Base-by-base conservation (phyloP, 169 alveolate genomes). In the Theileria orientalis region DNA sequence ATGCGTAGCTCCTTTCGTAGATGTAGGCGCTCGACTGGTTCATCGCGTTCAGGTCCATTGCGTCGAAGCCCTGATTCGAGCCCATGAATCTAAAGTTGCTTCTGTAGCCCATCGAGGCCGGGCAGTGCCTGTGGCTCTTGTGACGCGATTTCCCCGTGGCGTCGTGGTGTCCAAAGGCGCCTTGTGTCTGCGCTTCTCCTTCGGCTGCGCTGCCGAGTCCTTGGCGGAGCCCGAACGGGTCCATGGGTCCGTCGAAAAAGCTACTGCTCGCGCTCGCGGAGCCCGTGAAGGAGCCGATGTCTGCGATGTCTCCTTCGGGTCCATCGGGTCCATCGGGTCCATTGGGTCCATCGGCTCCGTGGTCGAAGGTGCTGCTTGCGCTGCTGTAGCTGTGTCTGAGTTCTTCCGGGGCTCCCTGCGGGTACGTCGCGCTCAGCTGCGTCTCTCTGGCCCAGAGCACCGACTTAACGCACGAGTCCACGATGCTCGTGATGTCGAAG, bases 401-500 rank as follows among this genome's bases (percentile, higher is more conserved):
- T 16, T 42, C 52, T 16, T 42, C 52, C 13, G 52, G 23, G 13
- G 13, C 52, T 42, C 16, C 23, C 16, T 16, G 23, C 52, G 16
- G 52, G 52, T 13, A 42, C 52, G 52, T 42, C 16, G 13, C 52
- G 13, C 23, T 13, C 23, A 42, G 16, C 23, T 13, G 13, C 52
- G 16, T 42, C 23, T 14, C 16, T 14, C 67, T 57, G 40, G 74
- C 83, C 75, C 83, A 78, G 16, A 78, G 46, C n/a, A 78, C 59
- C 8, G 79, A 59, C 51, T 78, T 66, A 1, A 78, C 61, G 33
- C 86, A 78, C 25, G 67, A n/a, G 3, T 69, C 74, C 29, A 78
- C 77, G n/a, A 78, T 75, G 21, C 67, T 70, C 0, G 86, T 13
- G 37, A 78, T 42, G 33, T 78, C 86, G 30, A 78, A 63, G 2